Evolutionary conservation across 352 stramenopile genomes (phyloP).

Genomic region (Pythium brassicae): DNA sequence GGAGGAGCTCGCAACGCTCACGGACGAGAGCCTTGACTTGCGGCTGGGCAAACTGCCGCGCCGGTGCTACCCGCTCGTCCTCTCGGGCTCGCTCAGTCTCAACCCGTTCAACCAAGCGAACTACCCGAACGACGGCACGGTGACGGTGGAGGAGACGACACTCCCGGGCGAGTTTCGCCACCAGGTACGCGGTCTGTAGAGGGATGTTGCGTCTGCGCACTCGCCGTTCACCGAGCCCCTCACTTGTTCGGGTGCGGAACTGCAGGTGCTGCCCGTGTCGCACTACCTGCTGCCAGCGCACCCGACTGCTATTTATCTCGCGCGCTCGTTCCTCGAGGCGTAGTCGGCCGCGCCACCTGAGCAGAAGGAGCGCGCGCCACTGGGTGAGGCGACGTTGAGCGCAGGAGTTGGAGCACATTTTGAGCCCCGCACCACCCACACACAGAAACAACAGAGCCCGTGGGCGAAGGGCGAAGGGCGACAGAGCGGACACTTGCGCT

Average conservation of each 20-base stretch:
- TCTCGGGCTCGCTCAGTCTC: constrained; percentile 60
- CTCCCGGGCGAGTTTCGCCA: constrained; percentile 72
- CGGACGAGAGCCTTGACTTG: constrained; percentile 32
- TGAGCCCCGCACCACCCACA: no score
- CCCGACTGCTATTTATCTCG: constrained; percentile 41
- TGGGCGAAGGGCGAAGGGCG: no score
- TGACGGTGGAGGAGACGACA: constrained; percentile 61
- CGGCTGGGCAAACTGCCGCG: constrained; percentile 62
- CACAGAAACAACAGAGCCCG: no score
- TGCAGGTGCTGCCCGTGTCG: constrained; percentile 40
- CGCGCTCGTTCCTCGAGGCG: constrained; percentile 42
- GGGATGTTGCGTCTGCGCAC: no score
- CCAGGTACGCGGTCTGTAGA: constrained; percentile 20
- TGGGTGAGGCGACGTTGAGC: no score
- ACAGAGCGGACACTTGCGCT: no score
- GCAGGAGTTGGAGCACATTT: no score
- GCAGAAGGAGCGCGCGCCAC: constrained; percentile 5
- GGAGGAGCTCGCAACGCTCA: constrained; percentile 47
- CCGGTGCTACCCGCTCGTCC: constrained; percentile 53
- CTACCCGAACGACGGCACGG: constrained; percentile 63
- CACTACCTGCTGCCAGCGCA: constrained; percentile 63
- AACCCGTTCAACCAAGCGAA: constrained; percentile 76
- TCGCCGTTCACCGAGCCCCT: no score
- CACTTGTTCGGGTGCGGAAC: not conserved
- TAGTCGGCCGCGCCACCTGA: constrained; percentile 13